Evolutionary conservation across 768 basidiomycete species (phyloP), one percentile per base, ranked within the genome.

Genomic region (Termitomyces sp.): DNA sequence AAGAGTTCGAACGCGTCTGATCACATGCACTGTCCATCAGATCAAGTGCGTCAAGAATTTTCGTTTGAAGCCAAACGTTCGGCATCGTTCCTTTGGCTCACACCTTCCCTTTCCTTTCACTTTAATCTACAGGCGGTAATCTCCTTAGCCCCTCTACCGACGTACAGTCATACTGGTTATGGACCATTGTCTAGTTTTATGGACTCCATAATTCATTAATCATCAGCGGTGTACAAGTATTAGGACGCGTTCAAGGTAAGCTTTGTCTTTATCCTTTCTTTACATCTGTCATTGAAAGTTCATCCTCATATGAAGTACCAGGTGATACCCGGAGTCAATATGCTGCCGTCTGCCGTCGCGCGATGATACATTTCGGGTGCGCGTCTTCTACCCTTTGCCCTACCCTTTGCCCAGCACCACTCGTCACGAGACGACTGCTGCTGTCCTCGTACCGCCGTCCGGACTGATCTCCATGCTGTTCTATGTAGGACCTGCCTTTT

Each of bases 371-470:
- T 51, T 51, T 57, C 27, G n/a, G 49, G 43, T 51, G 30, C 40
- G 40, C 56, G 40, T 33, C 26, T 22, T 9, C n/a, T 57, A 42
- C 56, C 56, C 56, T 57, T 57, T 57, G 56, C 56, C 56, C n/a
- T 57, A 42, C 56, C 56, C 56, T 57, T 57, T 57, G 56, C 56
- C 56, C 56, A 57, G 30, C 18, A 51, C 18, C 55, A 33, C 26
- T 26, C 50, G 49, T 57, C 56, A 57, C 56, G 49, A 39, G 56
- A 43, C 43, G 40, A 44, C 32, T 36, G 24, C 26, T 27, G 18
- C 48, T 51, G 32, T 34, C 18, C 48, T 57, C 27, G 36, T 52
- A 32, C 43, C 30, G 39, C 39, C 52, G 39, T 27, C 24, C 30
- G 27, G 32, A 24, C 32, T 27, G 30, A 42, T 37, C 40, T 26